Conservation (phyloP, 2,329 filamentous ascomycete species). For the Drechslerella stenobrocha region DNA sequence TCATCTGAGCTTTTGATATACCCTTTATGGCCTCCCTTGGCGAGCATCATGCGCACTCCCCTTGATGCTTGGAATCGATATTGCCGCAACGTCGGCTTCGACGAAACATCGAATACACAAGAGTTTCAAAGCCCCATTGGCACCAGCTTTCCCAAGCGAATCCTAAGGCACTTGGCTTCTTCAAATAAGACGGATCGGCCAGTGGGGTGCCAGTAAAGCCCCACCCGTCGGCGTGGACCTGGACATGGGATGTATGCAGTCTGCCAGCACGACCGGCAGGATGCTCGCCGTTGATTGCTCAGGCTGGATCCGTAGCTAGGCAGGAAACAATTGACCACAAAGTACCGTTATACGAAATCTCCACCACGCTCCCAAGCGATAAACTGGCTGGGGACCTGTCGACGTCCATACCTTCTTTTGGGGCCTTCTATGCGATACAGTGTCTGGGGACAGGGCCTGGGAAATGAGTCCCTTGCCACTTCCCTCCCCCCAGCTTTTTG, state of each 20-base stretch:
- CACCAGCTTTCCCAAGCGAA: neutral
- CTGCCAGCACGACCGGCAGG: constrained; percentile 28
- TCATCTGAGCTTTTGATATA: constrained; percentile 12
- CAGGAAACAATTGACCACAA: constrained; percentile 5
- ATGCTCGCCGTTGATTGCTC: constrained; percentile 24
- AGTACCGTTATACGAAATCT: constrained; percentile 5
- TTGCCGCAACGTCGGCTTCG: too few species aligned
- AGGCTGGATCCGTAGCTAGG: constrained; percentile 30
- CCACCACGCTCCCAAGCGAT: constrained; percentile 11
- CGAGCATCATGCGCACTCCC: too few species aligned
- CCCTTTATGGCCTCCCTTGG: constrained; percentile 22
- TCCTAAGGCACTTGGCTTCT: neutral
- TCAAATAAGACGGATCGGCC: neutral
- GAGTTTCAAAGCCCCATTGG: too few species aligned
- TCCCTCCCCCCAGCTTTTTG: constrained; percentile 14
- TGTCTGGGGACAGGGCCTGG: constrained; percentile 26
- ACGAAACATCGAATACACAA: too few species aligned
- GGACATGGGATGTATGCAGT: neutral
- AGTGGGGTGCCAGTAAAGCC: constrained; percentile 13
- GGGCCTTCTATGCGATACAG: constrained; percentile 43
- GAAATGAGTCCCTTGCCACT: constrained; percentile 40
- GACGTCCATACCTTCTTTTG: constrained; percentile 40
- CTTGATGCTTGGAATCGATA: too few species aligned
- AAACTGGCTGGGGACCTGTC: constrained; percentile 4
- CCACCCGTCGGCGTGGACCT: constrained; percentile 15